Evolutionary conservation across 805 yeast species (phyloP).

Genomic region (Spathaspora sp.): DNA sequence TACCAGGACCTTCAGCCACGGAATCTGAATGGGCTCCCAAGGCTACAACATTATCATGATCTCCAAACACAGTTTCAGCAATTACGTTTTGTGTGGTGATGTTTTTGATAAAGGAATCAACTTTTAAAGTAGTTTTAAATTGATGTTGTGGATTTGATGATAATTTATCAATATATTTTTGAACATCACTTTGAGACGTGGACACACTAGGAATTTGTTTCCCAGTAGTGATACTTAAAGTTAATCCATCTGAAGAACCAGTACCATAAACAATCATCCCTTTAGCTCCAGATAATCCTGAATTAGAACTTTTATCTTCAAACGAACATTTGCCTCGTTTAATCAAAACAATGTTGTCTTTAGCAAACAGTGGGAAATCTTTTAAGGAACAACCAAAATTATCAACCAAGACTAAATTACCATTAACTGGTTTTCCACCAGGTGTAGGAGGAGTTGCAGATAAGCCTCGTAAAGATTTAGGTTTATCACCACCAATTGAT

Average conservation of each 20-base stretch:
- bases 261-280: constrained; percentile 73
- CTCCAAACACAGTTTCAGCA: constrained; percentile 84
- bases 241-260: constrained; percentile 44
- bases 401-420: constrained; percentile 53
- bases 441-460: constrained; percentile 77
- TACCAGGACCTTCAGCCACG: constrained; percentile 90
- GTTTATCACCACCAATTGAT: constrained; percentile 49
- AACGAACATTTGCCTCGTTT: constrained; percentile 84
- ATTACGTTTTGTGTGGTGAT: constrained; percentile 74
- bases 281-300: constrained; percentile 72
- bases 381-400: constrained; percentile 66
- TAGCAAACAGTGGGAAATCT: constrained; percentile 53
- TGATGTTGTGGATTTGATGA: constrained; percentile 21
- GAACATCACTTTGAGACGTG: constrained; percentile 56
- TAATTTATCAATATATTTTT: constrained; percentile 41
- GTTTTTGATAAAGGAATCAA: constrained; percentile 75
- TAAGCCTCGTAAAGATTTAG: constrained; percentile 52
- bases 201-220: constrained; percentile 70
- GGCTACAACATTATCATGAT: constrained; percentile 80
- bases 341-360: constrained; percentile 62
- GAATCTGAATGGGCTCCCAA: constrained; percentile 94
- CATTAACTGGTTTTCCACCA: constrained; percentile 48
- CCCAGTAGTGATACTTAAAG: constrained; percentile 63
- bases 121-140: constrained; percentile 43
- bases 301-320: constrained; percentile 70